phyloP scores from a whole-genome alignment of 2,329 filamentous ascomycete genomes.

The Arthroderma sp. region DNA sequence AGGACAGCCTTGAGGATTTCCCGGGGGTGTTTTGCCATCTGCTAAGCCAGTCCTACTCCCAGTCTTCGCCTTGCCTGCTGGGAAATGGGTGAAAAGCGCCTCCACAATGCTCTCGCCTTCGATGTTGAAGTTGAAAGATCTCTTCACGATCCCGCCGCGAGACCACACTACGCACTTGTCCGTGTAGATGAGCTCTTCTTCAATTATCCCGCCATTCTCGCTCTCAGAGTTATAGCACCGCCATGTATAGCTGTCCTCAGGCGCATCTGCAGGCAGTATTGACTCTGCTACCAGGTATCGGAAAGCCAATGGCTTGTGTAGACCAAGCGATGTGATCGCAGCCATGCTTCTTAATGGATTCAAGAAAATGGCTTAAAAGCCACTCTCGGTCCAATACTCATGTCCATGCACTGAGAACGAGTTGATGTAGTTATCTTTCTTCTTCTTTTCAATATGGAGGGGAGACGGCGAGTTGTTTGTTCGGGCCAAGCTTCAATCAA shows the following conservation, averaged over 20 bases:
- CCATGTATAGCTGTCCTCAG: constrained; percentile 60
- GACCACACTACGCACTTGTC: constrained; percentile 76
- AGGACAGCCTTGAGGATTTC: not conserved
- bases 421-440: not conserved
- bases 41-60: not conserved
- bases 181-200: constrained; percentile 73
- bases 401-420: not conserved
- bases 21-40: not conserved
- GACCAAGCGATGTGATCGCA: constrained; percentile 74
- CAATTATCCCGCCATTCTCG: constrained; percentile 36
- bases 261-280: constrained; percentile 57
- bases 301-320: constrained; percentile 77
- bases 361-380: not conserved
- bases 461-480: not conserved
- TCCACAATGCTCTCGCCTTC: constrained; percentile 81
- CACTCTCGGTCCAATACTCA: not conserved
- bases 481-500: constrained; percentile 1
- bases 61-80: constrained; percentile 30
- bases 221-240: constrained; percentile 45
- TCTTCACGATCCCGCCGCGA: constrained; percentile 68
- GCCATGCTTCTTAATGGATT: constrained; percentile 53
- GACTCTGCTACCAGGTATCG: constrained; percentile 72
- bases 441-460: too few species aligned
- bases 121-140: constrained; percentile 71
- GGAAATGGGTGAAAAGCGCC: constrained; percentile 74